Base-by-base conservation (phyloP, 2,329 filamentous ascomycete species). In the Curvularia spicifera region DNA sequence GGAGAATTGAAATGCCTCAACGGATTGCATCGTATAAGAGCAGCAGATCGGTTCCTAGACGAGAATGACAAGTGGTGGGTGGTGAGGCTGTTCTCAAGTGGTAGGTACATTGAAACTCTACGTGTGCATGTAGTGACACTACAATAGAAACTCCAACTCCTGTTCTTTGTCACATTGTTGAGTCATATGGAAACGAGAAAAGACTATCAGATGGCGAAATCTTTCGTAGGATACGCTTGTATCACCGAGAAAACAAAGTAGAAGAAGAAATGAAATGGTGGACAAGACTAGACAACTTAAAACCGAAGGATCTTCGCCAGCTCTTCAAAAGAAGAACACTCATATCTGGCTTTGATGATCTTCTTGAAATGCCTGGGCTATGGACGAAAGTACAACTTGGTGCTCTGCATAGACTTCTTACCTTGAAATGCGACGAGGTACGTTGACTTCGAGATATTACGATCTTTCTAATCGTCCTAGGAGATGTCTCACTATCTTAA, bases 1-100 rank as follows among this genome's bases (percentile, higher is more conserved):
- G n/a, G 18, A n/a, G 42, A 61, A 22, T 49, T 70, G 3, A 43
- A 60, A 29, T 69, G 62, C 33, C 53, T 69, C 6, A 56, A 53
- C 37, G 60, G 65, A 3, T 42, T 68, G 24, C 53, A 71, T 39
- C 54, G 59, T 12, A 56, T 65, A 6, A 31, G 57, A n/a, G 65
- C 64, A 15, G 65, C 56, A 18, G 52, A 61, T 33, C 4, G 24
- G 6, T 54, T 60, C 24, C 51, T 71, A 6, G 53, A 68, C 44
- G 29, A 60, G 13, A 71, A 69, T 42, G 53, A 71, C 51, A 65
- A 61, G 43, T 71, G 51, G 66, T 71, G 52, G 65, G 50, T 52
- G 20, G 58, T 70, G 18, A 53, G 51, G 22, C 53, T 70, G 9
- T 68, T 61, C 29, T 61, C 55, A 12, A 50, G 59, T 51, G 37